Evolutionary conservation across 495 filamentous ascomycete genomes (phyloP), one percentile per base, ranked within the genome.

Genomic region (Talaromyces borbonicus): DNA sequence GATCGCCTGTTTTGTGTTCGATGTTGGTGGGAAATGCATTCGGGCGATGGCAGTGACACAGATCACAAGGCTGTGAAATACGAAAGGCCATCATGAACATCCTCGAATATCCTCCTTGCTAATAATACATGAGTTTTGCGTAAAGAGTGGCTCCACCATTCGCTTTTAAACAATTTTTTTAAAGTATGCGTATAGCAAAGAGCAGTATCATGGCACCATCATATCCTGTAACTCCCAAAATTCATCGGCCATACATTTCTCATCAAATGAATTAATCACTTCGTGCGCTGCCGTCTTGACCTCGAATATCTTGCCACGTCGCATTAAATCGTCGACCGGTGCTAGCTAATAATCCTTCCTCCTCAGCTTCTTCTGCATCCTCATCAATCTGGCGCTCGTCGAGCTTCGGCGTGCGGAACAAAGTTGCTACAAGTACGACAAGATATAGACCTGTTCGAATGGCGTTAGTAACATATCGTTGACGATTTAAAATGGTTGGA

Each of bases 321-420:
- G 87, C 84, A 46, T 81, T 81, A 48, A 88, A 84, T 12, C 85
- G 71, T 43, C 90, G 66, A 2, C 87, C 80, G 4, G 86, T 90
- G 51, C 77, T 85, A 2, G 85, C 85, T 25, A 98, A 67, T 46
- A 98, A 64, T 2, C 87, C 85, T 65, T 98, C 92, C 60, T 98
- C 92, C 55, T 97, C 92, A 9, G 87, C 90, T n/a, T 80, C 85
- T 68, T 95, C 86, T 15, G 86, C 80, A 64, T 96, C 90, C 48
- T 89, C 86, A 50, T 95, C 87, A 7, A 88, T 53, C 59, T 87
- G 77, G 36, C 71, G 76, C 40, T 86, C 70, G 52, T 93, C 72
- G 25, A 93, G 57, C 54, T 74, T 79, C 1, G 90, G 89, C 7
- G 87, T 82, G 22, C 85, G 78, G 67, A 98, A 78, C 1, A 96